phyloP scores from a whole-genome alignment of 1,284 basidiomycete genomes.

The Fistulina hepatica region DNA sequence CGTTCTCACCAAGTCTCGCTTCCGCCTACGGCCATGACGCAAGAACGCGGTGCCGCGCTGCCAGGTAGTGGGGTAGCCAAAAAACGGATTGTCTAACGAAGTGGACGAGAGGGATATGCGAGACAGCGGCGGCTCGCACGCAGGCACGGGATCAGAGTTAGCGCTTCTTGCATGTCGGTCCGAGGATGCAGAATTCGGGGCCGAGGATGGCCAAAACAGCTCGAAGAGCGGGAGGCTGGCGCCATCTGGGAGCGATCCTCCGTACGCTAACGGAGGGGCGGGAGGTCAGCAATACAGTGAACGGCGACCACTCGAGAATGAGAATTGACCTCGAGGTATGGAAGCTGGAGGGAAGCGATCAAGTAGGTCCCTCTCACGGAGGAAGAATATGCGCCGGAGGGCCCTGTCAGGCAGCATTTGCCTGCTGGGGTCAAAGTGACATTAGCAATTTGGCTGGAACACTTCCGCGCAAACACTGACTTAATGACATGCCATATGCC shows the following conservation, averaged over 20 bases:
- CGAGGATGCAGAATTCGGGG: slow-evolving; percentile 4
- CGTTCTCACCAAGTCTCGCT: slow-evolving; percentile 59
- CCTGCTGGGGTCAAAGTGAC: slow-evolving; percentile 6
- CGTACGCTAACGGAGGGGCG: slow-evolving; percentile 33
- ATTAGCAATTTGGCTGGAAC: too few species aligned
- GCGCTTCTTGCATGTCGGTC: slow-evolving; percentile 10
- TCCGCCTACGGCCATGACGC: slow-evolving; percentile 52
- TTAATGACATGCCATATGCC: slow-evolving; percentile 70
- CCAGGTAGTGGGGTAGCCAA: slow-evolving; percentile 60
- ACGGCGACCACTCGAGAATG: neutral
- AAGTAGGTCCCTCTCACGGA: too few species aligned
- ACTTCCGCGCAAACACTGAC: too few species aligned
- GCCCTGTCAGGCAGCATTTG: slow-evolving; percentile 2
- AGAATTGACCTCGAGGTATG: neutral
- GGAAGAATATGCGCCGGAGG: too few species aligned
- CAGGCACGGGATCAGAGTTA: slow-evolving; percentile 15
- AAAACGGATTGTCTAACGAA: slow-evolving; percentile 67
- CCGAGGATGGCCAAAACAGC: slow-evolving; percentile 6
- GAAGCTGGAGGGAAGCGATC: slow-evolving; percentile 9
- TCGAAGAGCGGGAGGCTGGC: slow-evolving; percentile 16
- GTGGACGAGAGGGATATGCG: slow-evolving; percentile 33
- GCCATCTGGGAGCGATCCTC: slow-evolving; percentile 32
- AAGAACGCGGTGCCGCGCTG: slow-evolving; percentile 31
- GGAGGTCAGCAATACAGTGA: slow-evolving; percentile 54
- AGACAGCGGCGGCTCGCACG: slow-evolving; percentile 17